Evolutionary conservation across 495 filamentous ascomycete species (phyloP), one percentile per base, ranked within the genome.

Genomic region (Acidomyces sp.): DNA sequence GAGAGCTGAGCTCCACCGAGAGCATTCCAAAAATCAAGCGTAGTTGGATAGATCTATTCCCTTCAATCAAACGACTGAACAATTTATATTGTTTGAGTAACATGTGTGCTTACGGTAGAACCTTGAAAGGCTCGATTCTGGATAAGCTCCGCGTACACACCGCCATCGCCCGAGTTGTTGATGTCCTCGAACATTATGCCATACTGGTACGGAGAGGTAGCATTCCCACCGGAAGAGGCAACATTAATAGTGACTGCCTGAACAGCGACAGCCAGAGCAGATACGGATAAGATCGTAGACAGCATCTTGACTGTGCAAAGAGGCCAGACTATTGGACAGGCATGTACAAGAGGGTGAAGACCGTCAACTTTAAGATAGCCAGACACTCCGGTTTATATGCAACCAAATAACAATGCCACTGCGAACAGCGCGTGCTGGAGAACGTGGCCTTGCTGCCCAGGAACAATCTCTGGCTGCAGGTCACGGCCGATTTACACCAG

Each of bases 161-260:
- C 81, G 5, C 81, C 81, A 52, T 85, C 81, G 6, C 79, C 79
- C 16, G 73, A 80, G 55, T 82, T 74, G 56, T 81, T 77, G 61
- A 80, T 79, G 55, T 81, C 77, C 72, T 77, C 72, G 39, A 75
- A 77, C 70, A 77, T 75, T 21, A 71, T 55, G 12, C 74, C 74
- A 56, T 75, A 75, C 18, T 70, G 60, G n/a, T 68, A 46, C 2
- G 71, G 63, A 39, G 65, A 70, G 1, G 70, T 71, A 17, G 57
- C 55, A 57, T 74, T 75, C 2, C 70, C 71, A 0, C 66, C 67
- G n/a, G 62, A 60, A 18, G 45, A 59, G 2, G 50, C 33, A 20
- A 75, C 70, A 11, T 34, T 60, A 40, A 61, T 38, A 22, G 43
- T 49, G 9, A 61, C 39, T 10, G 54, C 48, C n/a, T 47, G 43